phyloP scores from a whole-genome alignment of 2,329 filamentous ascomycete species.

The Purpureocillium takamizusanense region DNA sequence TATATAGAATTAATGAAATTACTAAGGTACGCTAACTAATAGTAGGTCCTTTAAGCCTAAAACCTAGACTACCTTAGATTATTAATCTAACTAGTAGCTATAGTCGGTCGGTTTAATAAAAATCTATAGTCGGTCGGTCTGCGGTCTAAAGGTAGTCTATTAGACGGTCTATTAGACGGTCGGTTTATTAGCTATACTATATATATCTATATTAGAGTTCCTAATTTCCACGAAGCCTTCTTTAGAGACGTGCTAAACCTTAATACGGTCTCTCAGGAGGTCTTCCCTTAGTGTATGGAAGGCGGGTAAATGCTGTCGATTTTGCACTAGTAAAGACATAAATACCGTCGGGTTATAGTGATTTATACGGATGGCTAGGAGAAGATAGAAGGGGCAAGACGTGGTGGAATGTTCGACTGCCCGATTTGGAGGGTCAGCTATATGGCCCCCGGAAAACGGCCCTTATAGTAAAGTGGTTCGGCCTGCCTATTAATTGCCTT shows the following conservation, averaged over 20 bases:
- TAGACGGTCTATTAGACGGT: too few species aligned
- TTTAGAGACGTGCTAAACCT: too few species aligned
- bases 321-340: too few species aligned
- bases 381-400: background rate
- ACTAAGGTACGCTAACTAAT: background rate
- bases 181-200: too few species aligned
- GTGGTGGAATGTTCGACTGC: background rate
- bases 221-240: too few species aligned
- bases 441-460: background rate
- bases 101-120: background rate
- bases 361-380: background rate
- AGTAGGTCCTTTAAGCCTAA: background rate
- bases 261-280: too few species aligned
- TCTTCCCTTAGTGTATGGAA: too few species aligned
- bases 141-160: too few species aligned
- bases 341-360: too few species aligned
- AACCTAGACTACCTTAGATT: background rate
- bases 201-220: too few species aligned
- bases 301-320: too few species aligned
- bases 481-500: too few species aligned
- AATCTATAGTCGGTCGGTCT: background rate
- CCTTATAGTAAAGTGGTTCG: background rate
- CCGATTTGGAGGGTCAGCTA: constrained; percentile 1
- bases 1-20: background rate
- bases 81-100: background rate